Evolutionary conservation across 345 rosid genomes (phyloP).

Genomic region (Lenwebbia sp.): DNA sequence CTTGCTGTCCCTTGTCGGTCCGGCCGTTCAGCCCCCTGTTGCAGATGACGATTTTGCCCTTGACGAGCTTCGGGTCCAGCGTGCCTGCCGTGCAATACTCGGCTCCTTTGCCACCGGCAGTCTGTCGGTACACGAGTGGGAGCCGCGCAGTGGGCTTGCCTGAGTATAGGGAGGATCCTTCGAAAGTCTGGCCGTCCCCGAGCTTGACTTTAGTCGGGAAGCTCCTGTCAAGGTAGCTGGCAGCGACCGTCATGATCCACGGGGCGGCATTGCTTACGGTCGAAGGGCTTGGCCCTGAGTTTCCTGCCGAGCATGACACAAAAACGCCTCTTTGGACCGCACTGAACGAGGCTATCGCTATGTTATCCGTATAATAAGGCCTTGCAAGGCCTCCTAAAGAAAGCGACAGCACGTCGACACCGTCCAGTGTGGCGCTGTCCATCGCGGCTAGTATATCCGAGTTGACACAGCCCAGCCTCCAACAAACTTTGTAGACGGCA

Average conservation of each 20-base stretch:
- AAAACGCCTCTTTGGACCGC: conserved; percentile 54
- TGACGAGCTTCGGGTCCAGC: conserved; percentile 21
- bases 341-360: conserved; percentile 49
- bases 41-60: conserved; percentile 52
- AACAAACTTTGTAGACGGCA: conserved; percentile 67
- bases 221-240: conserved; percentile 57
- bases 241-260: conserved; percentile 87
- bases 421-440: conserved; percentile 55
- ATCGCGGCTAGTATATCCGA: conserved; percentile 62
- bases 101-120: conserved; percentile 44
- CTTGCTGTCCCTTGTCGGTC: conserved; percentile 39
- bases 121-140: conserved; percentile 33
- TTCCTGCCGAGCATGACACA: conserved; percentile 77
- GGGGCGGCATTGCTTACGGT: conserved; percentile 56
- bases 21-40: conserved; percentile 32
- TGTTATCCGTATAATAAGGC: conserved; percentile 42
- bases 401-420: conserved; percentile 69
- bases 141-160: conserved; percentile 25
- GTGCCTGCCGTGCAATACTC: conserved; percentile 20
- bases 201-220: conserved; percentile 52
- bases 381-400: conserved; percentile 49
- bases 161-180: conserved; percentile 41
- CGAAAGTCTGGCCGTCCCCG: conserved; percentile 26
- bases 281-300: conserved; percentile 52
- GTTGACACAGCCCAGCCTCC: conserved; percentile 49